Base-by-base conservation (phyloP, 1,284 basidiomycete species). In the Heterobasidion irregulare region DNA sequence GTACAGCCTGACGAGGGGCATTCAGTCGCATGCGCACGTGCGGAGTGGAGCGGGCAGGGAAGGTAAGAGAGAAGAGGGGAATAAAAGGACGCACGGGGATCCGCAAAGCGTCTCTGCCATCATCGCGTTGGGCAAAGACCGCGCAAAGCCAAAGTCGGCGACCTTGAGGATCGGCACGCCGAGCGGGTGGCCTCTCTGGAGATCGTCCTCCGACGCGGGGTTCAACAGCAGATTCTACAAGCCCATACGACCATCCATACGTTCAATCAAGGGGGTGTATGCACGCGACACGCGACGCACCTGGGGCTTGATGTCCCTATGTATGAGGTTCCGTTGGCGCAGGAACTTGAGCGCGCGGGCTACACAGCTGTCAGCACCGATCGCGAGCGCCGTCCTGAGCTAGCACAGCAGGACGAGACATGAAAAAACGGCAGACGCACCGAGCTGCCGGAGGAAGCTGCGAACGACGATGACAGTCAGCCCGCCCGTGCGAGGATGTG, bases 71-170 rank as follows among this genome's bases (percentile, higher is more conserved):
- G n/a, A n/a, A n/a, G n/a, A n/a, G n/a, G n/a, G n/a, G 33, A 34
- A 3, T 8, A 13, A 36, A 18, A 12, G 59, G 2, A 79, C 90
- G 70, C 66, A 93, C 85, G 97, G 96, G 18, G 94, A 98, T 8
- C 97, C 96, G 67, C 96, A 99, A 0, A 99, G 77, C 2, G 96
- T 99, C 71, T 99, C 96, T 8, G 96, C 97, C 80, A 99, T 84
- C 75, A 93, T 89, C 4, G 93, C 86, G 49, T 89, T 90, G 0
- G 95, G 94, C 7, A 99, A 75, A 36, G 89, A 90, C 12, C 97
- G 82, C 0, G 97, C 97, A 65, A 99, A 99, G 0, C 96, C 96
- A 69, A 99, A 99, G 70, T 99, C 96, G 26, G 96, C 97, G 5
- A 98, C 85, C 70, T 97, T 96, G 62, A 98, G 82, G n/a, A 97